Evolutionary conservation across 805 yeast genomes (phyloP), one percentile per base, ranked within the genome.

Genomic region (Saturnispora mendoncae): DNA sequence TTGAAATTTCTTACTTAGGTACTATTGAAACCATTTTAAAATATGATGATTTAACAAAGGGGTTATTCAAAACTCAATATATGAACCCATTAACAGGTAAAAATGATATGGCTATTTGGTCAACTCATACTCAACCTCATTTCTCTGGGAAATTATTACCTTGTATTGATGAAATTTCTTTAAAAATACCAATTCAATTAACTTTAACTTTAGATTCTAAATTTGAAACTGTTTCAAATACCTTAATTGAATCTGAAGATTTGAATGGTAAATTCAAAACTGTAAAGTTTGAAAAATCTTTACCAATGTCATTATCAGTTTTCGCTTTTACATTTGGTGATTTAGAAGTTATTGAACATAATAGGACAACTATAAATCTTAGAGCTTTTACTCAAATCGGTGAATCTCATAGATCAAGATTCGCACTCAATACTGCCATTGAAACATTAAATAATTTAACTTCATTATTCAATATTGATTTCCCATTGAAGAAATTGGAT

Each of bases 61-160:
- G 92, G 27, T 55, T 83, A 1, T 83, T 78, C 66, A 78, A 77
- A 51, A 77, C 86, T 1, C 78, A 76, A 52, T 79, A 76, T 53
- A 65, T 69, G 42, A 76, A 74, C 49, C 63, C 68, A 4, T 55
- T 62, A 15, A 61, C 72, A 1, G 78, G 78, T 6, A 62, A 55
- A 18, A 61, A 78, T 1, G 68, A 72, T 44, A 70, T 73, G 46
- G 69, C 61, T 43, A 61, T 81, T 10, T 53, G 82, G 25, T 78
- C 87, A 0, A 80, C 92, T 2, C 92, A 84, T 52, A 68, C 76
- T 33, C 88, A 82, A 54, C 87, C 92, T 0, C 66, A 68, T 14
- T 78, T 69, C 47, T 80, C 86, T 4, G 66, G 80, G 48, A 53
- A 55, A 36, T 70, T 83, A 10, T 78, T 78, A 51, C 94, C 94